Base-by-base conservation (phyloP, 345 rosid genomes). In the Linum usitatissimum region DNA sequence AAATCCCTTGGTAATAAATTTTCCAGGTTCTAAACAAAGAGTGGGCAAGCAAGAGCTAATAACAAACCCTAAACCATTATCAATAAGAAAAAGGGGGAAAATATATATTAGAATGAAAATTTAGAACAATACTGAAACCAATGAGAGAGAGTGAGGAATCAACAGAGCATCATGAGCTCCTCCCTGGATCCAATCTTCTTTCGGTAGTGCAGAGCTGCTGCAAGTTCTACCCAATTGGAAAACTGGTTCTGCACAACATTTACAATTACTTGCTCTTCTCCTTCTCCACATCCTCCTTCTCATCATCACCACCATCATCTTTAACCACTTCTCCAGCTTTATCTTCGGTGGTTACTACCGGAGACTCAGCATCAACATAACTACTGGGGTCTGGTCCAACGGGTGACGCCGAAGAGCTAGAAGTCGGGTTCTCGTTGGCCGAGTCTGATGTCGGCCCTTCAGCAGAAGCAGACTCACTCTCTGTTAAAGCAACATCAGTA, bases 261-360 rank as follows among this genome's bases (percentile, higher is more conserved):
- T 15, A 45, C 51, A 45, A 10, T 45, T 45, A 12, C 13, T 45
- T 15, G 51, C 51, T 45, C 15, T 45, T 45, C 17, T 45, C 15
- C 51, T 45, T 12, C 15, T 15, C 51, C 14, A 6, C 48, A 40
- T 40, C 48, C 28, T 23, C 48, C 48, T 40, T 40, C 10, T 12
- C 48, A 40, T 40, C 48, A 40, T 45, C 51, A 45, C 1, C 51
- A 4, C 10, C 51, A 45, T 9, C 51, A 45, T 67, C 62, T 38
- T 66, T 62, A 19, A 59, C 61, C 30, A 0, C 63, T 30, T 57
- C 66, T 62, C 64, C 30, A 9, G 23, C 21, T 17, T 65, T 67
- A 23, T 70, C 76, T 68, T 70, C 79, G 30, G 64, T 34, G 40
- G 28, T 68, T 57, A 30, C 70, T 23, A 21, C 39, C 61, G 13